Base-by-base conservation (phyloP, 768 basidiomycete genomes). In the Leccinum disarticulatum region DNA sequence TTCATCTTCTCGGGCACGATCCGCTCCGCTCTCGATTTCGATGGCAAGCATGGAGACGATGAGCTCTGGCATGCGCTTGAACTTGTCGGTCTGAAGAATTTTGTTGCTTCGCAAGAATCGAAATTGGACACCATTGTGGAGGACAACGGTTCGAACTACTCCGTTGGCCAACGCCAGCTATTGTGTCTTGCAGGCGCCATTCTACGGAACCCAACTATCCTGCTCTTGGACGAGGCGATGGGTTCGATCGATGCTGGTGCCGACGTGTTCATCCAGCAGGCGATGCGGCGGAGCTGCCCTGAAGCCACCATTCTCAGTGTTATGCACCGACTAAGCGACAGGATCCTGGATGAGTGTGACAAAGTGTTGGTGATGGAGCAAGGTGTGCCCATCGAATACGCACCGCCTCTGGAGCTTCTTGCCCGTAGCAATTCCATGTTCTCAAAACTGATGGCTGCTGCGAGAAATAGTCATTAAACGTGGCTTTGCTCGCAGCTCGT, bases 101-200 rank as follows among this genome's bases (percentile, higher is more conserved):
- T 47, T 73, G 80, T 56, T 86, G 83, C 62, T 73, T 96, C 50
- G 88, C 93, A 3, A 80, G 89, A 25, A 90, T 92, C 3, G 94
- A 96, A 61, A 63, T 69, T 67, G 64, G 91, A 95, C 59, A 95
- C 95, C 0, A 75, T 78, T 46, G 77, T 97, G 4, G 91, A 93
- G 2, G 84, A 80, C 48, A 85, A 82, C 54, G 94, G 94, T 1
- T 84, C 88, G 5, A 87, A 83, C 55, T 75, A 94, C 62, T 93
- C 90, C 63, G 96, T 96, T 46, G 95, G 95, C 6, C 95, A 98
- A 77, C 84, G 85, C 68, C 95, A 97, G 75, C 76, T 95, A 10
- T 71, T 98, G 28, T 91, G 91, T 15, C 86, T 73, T 46, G 70
- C 72, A 22, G 64, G 61, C 41, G 71, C 70, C 46, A 68, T 72